phyloP scores from a whole-genome alignment of 2,329 filamentous ascomycete genomes.

The Claviceps humidiphila region DNA sequence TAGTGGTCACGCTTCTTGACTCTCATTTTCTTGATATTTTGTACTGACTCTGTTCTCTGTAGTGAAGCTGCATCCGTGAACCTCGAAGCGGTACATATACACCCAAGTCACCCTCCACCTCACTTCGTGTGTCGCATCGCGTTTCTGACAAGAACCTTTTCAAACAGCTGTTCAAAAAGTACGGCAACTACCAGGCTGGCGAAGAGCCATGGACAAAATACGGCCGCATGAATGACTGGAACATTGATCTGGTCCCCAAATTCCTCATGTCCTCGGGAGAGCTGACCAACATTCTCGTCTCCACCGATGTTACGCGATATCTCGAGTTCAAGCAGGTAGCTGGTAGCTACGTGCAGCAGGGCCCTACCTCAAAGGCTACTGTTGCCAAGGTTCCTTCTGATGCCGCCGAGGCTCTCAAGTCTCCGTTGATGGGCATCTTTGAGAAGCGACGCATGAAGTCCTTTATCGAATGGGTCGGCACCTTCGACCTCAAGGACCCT shows the following conservation, averaged over 20 bases:
- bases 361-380: conserved; percentile 66
- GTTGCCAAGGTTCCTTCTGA: conserved; percentile 96
- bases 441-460: conserved; percentile 96
- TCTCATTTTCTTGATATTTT: neutral
- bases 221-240: conserved; percentile 94
- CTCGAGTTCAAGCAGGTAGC: conserved; percentile 91
- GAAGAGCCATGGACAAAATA: conserved; percentile 98
- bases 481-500: conserved; percentile 70
- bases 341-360: conserved; percentile 93
- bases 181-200: conserved; percentile 65
- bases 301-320: conserved; percentile 80
- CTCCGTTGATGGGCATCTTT: conserved; percentile 90
- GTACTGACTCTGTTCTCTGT: conserved; percentile 14
- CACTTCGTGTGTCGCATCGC: conserved; percentile 5
- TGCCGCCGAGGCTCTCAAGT: conserved; percentile 77
- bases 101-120: conserved; percentile 5
- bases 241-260: conserved; percentile 97
- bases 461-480: conserved; percentile 91
- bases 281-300: conserved; percentile 95
- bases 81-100: conserved; percentile 65
- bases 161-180: conserved; percentile 83
- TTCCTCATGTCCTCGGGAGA: conserved; percentile 98
- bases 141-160: conserved; percentile 8
- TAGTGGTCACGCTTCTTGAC: no score
- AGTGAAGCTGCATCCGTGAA: conserved; percentile 92